A percentile compares a stretch with the other conserved stretches of the same genome.
phyloP scores from a whole-genome alignment of 2,329 filamentous ascomycete species.

The Monosporascus sp. region DNA sequence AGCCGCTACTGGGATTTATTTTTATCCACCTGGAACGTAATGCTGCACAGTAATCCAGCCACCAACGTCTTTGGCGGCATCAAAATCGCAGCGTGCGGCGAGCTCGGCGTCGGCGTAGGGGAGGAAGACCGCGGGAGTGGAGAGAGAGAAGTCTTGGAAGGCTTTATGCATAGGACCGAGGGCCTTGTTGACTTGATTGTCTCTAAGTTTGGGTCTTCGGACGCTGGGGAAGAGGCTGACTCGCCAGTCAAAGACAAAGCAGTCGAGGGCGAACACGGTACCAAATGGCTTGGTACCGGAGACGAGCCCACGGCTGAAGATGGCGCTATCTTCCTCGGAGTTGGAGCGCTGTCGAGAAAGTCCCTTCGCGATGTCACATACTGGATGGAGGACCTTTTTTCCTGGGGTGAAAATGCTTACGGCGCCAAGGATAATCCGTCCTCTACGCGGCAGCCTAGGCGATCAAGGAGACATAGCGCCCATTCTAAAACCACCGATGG shows the following conservation, averaged over 20 bases:
- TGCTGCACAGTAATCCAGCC: constrained; percentile 84
- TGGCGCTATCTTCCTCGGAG: constrained; percentile 80
- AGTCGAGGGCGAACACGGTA: constrained; percentile 17
- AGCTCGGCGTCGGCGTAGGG: constrained; percentile 88
- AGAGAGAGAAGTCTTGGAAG: constrained; percentile 87
- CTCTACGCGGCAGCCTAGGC: constrained; percentile 52
- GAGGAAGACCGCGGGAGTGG: constrained; percentile 94
- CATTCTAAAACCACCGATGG: constrained; percentile 3
- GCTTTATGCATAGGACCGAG: constrained; percentile 72
- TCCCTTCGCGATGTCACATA: constrained; percentile 69
- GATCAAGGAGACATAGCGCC: constrained; percentile 24
- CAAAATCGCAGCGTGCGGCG: constrained; percentile 83
- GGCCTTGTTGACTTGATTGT: constrained; percentile 86
- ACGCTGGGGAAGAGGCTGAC: constrained; percentile 26
- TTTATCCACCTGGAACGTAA: constrained; percentile 74
- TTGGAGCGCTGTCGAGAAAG: constrained; percentile 64
- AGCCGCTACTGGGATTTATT: constrained; percentile 75
- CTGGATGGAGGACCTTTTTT: constrained; percentile 88
- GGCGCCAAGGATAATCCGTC: constrained; percentile 76
- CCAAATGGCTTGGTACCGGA: constrained; percentile 71
- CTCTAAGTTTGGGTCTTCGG: constrained; percentile 65
- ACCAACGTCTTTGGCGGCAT: constrained; percentile 75
- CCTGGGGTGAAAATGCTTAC: constrained; percentile 78
- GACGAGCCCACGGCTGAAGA: constrained; percentile 65
- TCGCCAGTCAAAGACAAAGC: constrained; percentile 18